These are phyloP conservation scores for Didymosphaeria variabile DNA, from an alignment of 2,329 filamentous ascomycete species.

Conservation along the genomic window DNA sequence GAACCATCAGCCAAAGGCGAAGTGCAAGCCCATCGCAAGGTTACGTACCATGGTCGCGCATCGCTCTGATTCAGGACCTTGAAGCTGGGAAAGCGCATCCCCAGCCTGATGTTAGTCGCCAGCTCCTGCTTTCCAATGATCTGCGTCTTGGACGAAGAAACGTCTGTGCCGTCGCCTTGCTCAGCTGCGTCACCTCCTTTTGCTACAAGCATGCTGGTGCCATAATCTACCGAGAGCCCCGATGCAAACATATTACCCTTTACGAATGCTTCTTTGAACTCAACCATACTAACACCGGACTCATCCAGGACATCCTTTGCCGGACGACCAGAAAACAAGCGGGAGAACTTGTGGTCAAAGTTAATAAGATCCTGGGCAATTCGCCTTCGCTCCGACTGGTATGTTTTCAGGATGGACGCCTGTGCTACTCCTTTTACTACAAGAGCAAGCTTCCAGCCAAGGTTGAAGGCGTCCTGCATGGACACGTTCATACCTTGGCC, in stretches of 20 bases:
- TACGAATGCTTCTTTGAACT: slow-evolving; percentile 69
- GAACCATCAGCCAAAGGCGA: not conserved
- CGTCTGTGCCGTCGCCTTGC: slow-evolving; percentile 60
- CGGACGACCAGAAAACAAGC: slow-evolving; percentile 58
- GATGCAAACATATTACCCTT: slow-evolving; percentile 69
- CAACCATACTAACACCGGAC: slow-evolving; percentile 68
- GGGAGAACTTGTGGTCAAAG: slow-evolving; percentile 60
- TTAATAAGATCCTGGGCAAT: slow-evolving; percentile 73
- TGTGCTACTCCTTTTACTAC: slow-evolving; percentile 57
- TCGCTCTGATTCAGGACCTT: slow-evolving; percentile 68
- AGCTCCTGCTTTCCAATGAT: slow-evolving; percentile 53
- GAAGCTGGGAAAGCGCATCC: slow-evolving; percentile 67
- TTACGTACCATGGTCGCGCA: slow-evolving; percentile 57
- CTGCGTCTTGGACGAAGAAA: slow-evolving; percentile 33
- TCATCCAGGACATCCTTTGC: slow-evolving; percentile 68
- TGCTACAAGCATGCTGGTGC: slow-evolving; percentile 62
- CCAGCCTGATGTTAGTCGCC: slow-evolving; percentile 58
- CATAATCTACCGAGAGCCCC: slow-evolving; percentile 68
- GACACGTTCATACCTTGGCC: slow-evolving; percentile 63
- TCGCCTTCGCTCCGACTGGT: slow-evolving; percentile 62
- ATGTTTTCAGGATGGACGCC: slow-evolving; percentile 59
- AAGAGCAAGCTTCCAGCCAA: slow-evolving; percentile 65
- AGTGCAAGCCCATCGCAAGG: not conserved
- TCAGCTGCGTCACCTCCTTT: slow-evolving; percentile 58
- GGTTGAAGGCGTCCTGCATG: slow-evolving; percentile 72